Conservation (phyloP, 2,329 filamentous ascomycete genomes). For the Lachnellula cervina region DNA sequence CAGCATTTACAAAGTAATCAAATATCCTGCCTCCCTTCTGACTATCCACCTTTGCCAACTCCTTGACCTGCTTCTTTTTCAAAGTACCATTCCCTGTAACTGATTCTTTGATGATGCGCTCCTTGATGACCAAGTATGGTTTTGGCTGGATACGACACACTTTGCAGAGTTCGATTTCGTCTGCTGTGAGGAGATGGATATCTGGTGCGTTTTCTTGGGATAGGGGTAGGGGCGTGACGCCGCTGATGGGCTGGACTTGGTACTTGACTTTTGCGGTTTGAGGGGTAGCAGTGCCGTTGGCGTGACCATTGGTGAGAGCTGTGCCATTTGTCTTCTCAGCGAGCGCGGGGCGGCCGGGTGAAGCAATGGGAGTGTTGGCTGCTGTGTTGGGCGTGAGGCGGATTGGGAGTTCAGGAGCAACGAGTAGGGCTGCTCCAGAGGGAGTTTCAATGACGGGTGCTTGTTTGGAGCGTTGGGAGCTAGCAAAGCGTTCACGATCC, state of each 20-base stretch:
- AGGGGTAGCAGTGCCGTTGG: constrained; percentile 35
- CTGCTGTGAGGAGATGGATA: constrained; percentile 75
- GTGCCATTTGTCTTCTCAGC: constrained; percentile 43
- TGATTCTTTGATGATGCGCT: constrained; percentile 84
- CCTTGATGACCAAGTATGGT: constrained; percentile 91
- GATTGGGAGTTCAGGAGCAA: constrained; percentile 72
- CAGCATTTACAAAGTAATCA: constrained; percentile 89
- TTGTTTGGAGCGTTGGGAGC: constrained; percentile 64
- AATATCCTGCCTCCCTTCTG: constrained; percentile 83
- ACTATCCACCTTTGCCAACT: constrained; percentile 77
- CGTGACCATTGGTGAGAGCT: constrained; percentile 40
- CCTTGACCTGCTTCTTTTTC: constrained; percentile 90
- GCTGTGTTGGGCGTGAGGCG: constrained; percentile 36
- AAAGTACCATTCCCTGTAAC: constrained; percentile 81
- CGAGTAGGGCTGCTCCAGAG: constrained; percentile 68
- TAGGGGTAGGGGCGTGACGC: constrained; percentile 38
- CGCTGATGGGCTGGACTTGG: constrained; percentile 43
- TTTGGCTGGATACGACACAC: constrained; percentile 83
- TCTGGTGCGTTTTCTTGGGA: constrained; percentile 63
- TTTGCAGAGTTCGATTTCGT: constrained; percentile 83
- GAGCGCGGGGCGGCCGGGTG: constrained; percentile 2
- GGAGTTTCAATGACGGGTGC: constrained; percentile 61
- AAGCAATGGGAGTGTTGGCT: background rate
- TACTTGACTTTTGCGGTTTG: constrained; percentile 44
- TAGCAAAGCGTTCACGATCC: constrained; percentile 73